These are phyloP conservation scores for Saposhnikovia divaricata DNA, from an alignment of 129 eudicot genomes.

Conservation along the genomic window DNA sequence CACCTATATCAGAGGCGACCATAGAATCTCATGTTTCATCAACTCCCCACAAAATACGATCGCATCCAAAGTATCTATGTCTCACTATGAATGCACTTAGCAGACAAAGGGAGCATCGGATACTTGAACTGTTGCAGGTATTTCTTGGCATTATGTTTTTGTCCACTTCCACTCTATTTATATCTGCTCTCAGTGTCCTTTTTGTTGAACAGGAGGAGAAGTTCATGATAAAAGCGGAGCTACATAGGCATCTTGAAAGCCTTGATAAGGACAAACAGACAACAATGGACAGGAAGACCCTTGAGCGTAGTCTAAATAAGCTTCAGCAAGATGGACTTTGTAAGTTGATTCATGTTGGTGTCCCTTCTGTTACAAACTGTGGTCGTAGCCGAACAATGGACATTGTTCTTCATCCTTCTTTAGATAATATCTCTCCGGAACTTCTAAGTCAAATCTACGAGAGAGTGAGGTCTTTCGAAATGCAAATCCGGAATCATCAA, in stretches of 20 bases:
- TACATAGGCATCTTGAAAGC: slow-evolving; percentile 62
- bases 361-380: slow-evolving; percentile 69
- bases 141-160: slow-evolving; percentile 14
- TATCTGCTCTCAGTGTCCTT: neutral
- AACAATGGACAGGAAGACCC: slow-evolving; percentile 71
- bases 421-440: slow-evolving; percentile 38
- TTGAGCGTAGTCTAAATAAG: slow-evolving; percentile 57
- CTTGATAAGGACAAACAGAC: slow-evolving; percentile 60
- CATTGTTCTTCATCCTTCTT: slow-evolving; percentile 79
- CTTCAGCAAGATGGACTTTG: slow-evolving; percentile 72
- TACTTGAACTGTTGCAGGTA: slow-evolving; percentile 75
- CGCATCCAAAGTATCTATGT: slow-evolving; percentile 62
- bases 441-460: slow-evolving; percentile 55
- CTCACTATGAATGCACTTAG: slow-evolving; percentile 38
- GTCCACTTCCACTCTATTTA: neutral
- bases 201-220: slow-evolving; percentile 52
- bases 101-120: slow-evolving; percentile 63
- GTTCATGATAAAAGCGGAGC: slow-evolving; percentile 67
- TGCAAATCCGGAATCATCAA: slow-evolving; percentile 41
- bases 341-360: slow-evolving; percentile 51
- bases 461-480: slow-evolving; percentile 58
- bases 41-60: slow-evolving; percentile 31
- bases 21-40: slow-evolving; percentile 30
- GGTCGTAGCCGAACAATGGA: slow-evolving; percentile 47
- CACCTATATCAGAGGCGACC: slow-evolving; percentile 17